Base-by-base conservation (phyloP, 768 basidiomycete species). In the Fomitopsis serialis region DNA sequence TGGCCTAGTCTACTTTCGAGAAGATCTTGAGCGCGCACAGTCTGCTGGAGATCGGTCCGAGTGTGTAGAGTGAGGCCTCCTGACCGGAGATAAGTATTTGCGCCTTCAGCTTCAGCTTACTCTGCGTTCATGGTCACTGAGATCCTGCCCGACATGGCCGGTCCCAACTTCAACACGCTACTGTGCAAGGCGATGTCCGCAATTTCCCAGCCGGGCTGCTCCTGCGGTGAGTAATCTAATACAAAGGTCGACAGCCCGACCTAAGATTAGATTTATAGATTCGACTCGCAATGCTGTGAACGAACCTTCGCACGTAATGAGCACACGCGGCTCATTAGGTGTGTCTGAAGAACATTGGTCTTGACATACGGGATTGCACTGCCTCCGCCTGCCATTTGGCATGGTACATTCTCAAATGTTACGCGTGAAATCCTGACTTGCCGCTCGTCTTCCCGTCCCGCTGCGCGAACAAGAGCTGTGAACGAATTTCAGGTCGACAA, bases 401-500 rank as follows among this genome's bases (percentile, higher is more conserved):
- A 86, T 2, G 85, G 82, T 8, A 83, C 83, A 61, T 90, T 92
- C 2, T 88, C 15, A 27, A 9, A 43, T 40, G 25, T 34, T 32
- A 9, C 46, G 12, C 76, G 40, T 69, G 76, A 25, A 89, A 65
- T 64, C 89, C 70, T 2, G 78, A 68, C 54, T 77, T 76, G 21
- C 90, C 91, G 0, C 82, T 91, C 55, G 61, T 69, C 59, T 73
- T 93, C 92, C 2, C 92, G 73, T 62, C 81, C 76, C 13, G 74
- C 68, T 2, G 92, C 91, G 8, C 82, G 74, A 12, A 67, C 70
- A 6, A 89, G 70, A 0, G 87, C 91, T 5, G 77, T 74, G 21
- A 76, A 60, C 88, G 89, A 19, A 90, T 82, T 65, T 92, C 89
- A 0, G 89, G 92, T 34, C 92, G 64, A 64, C 91, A 92, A 58